Conservation (phyloP, 179 eudicot species). For the Beta corolliflora region DNA sequence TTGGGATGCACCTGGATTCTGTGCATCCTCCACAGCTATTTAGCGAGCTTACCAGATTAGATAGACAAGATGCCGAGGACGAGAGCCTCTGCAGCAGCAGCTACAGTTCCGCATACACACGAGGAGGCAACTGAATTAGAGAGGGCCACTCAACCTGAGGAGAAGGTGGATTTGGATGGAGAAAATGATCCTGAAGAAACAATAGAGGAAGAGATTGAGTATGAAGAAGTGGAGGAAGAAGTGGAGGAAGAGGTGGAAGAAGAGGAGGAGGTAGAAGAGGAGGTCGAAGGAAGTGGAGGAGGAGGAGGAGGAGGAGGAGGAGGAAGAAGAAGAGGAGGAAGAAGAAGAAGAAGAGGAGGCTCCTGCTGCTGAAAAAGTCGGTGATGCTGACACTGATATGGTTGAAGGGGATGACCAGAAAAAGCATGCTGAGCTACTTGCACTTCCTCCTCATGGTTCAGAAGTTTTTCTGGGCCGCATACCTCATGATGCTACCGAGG, state of each 20-base stretch:
- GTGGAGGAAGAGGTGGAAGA: conserved; percentile 59
- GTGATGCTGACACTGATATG: conserved; percentile 55
- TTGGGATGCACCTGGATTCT: conserved; percentile 74
- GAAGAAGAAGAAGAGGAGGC: conserved; percentile 39
- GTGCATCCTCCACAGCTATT: conserved; percentile 67
- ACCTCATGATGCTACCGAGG: conserved; percentile 77
- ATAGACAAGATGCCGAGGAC: conserved; percentile 81
- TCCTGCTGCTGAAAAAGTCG: conserved; percentile 30
- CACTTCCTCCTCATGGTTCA: conserved; percentile 96
- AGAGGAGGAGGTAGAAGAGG: conserved; percentile 68
- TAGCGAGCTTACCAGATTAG: conserved; percentile 54
- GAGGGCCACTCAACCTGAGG: conserved; percentile 56
- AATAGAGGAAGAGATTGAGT: conserved; percentile 71
- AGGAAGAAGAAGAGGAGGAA: conserved; percentile 49
- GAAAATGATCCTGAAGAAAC: conserved; percentile 78
- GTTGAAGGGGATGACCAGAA: conserved; percentile 43
- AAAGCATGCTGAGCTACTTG: conserved; percentile 79
- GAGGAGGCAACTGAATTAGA: conserved; percentile 49
- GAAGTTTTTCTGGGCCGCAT: conserved; percentile 92
- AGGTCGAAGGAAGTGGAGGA: conserved; percentile 58
- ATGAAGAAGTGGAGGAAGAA: conserved; percentile 63
- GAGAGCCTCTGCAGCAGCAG: conserved; percentile 51
- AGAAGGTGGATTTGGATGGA: conserved; percentile 58
- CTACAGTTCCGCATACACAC: conserved; percentile 41
- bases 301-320: conserved; percentile 40